Base-by-base conservation (phyloP, 2,329 filamentous ascomycete species). In the Cordyceps sp. region DNA sequence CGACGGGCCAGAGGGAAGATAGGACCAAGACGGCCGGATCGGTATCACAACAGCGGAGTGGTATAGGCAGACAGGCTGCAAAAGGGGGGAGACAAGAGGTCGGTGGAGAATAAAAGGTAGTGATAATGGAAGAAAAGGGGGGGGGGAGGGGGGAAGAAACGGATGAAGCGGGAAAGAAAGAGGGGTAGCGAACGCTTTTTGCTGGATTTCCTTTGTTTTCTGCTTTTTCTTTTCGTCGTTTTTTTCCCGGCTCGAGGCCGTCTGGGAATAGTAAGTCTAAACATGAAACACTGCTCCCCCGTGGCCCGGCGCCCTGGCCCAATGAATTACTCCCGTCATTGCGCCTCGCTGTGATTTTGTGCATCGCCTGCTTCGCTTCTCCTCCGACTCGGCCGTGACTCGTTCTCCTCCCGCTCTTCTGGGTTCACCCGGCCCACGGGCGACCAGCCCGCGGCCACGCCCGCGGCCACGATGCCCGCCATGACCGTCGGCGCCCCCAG, bases 391-490 rank as follows among this genome's bases (percentile, higher is more conserved):
- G 38, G 29, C 15, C 24, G 23, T 14, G 31, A 34, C 17, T 41
- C 44, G 10, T 40, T 35, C 12, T 42, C 41, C 22, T 47, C 45
- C 23, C 42, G 43, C 3, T 46, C 47, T 21, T 45, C 45, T 3
- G 45, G 42, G 15, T 47, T 46, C 25, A 40, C 43, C 26, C 69
- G 58, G 37, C 76, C 74, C 33, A 74, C 67, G 1, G 80, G 80
- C 30, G 78, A 81, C 79, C 79, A 86, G 20, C 76, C 78, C 12
- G 74, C 78, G 22, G 73, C 79, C 22, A 86, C 70, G 45, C 76
- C 78, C 27, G 78, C 80, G 8, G 79, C 81, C 31, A 86, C 72
- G 36, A 86, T 77, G 37, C 81, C 81, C n/a, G 80, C 78, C 80
- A 85, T 85, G 37, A 84, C 79, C 7, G 76, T 74, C 2, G 78